Evolutionary conservation across 2,329 filamentous ascomycete genomes (phyloP).

Genomic region (Phoma sp.): DNA sequence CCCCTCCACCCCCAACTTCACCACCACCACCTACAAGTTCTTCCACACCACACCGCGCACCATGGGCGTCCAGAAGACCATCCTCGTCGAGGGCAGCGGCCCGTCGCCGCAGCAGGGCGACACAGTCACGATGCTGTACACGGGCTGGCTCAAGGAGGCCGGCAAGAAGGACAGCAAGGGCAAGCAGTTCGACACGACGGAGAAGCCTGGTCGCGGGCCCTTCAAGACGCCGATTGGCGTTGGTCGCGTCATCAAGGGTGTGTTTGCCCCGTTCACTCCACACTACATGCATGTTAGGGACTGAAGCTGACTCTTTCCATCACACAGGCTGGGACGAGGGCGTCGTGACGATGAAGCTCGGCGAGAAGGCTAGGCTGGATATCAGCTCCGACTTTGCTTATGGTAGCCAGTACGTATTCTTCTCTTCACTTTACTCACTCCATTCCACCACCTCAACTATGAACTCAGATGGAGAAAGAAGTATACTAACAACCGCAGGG

Average conservation of each 20-base stretch:
- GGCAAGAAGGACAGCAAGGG: slow-evolving; percentile 36
- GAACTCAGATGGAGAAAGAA: no score
- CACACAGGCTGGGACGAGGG: slow-evolving; percentile 65
- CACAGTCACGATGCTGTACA: slow-evolving; percentile 42
- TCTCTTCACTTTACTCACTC: no score
- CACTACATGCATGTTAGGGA: no score
- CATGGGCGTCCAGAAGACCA: slow-evolving; percentile 41
- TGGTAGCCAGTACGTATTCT: slow-evolving; percentile 27
- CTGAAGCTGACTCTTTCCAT: no score
- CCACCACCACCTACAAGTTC: neutral
- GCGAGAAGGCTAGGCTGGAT: slow-evolving; percentile 84
- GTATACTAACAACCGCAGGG: neutral
- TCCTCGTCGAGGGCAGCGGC: slow-evolving; percentile 37
- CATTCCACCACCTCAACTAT: no score
- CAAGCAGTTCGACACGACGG: slow-evolving; percentile 77
- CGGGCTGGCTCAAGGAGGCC: slow-evolving; percentile 35
- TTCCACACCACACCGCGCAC: slow-evolving; percentile 15
- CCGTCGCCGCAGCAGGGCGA: slow-evolving; percentile 38
- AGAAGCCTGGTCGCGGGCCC: slow-evolving; percentile 66
- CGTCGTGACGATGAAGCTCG: slow-evolving; percentile 76
- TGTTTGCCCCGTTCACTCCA: slow-evolving; percentile 13
- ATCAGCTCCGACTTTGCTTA: slow-evolving; percentile 70
- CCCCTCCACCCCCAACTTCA: neutral
- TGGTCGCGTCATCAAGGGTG: slow-evolving; percentile 86
- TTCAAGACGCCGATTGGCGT: slow-evolving; percentile 80